Evolutionary conservation across 2,329 filamentous ascomycete genomes (phyloP).

Genomic region (Fusarium sp.): DNA sequence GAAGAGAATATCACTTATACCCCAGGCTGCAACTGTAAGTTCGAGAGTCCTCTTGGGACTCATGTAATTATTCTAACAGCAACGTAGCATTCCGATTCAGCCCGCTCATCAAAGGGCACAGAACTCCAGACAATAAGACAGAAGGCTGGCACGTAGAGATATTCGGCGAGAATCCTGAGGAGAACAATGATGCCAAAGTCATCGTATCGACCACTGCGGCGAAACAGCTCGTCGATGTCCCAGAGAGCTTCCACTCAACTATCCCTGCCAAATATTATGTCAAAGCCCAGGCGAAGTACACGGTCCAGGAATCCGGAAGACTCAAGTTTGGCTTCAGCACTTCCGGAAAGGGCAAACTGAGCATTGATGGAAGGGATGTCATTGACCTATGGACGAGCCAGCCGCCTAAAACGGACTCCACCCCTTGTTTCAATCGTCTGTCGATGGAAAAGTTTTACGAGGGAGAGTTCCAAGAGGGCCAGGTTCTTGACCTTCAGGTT

Average conservation of each 20-base stretch:
- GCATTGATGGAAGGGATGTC: conserved; percentile 50
- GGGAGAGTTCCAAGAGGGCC: conserved; percentile 5
- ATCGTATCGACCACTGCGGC: conserved; percentile 23
- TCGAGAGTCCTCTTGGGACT: accelerated
- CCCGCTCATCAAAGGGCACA: conserved; percentile 29
- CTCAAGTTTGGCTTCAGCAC: conserved; percentile 52
- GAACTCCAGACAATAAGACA: background rate
- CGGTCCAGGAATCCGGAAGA: background rate
- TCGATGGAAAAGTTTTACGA: conserved; percentile 40
- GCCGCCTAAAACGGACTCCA: conserved; percentile 50
- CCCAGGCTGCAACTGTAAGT: conserved; percentile 40
- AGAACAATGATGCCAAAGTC: background rate
- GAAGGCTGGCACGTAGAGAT: conserved; percentile 38
- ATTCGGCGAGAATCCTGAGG: conserved; percentile 24
- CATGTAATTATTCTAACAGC: background rate
- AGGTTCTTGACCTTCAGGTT: conserved; percentile 31
- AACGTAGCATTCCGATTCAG: conserved; percentile 33
- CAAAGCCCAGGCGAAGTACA: conserved; percentile 27
- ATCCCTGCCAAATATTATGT: conserved; percentile 37
- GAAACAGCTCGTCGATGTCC: conserved; percentile 39
- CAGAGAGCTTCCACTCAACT: conserved; percentile 29
- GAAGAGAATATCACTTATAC: conserved; percentile 35
- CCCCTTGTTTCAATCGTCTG: conserved; percentile 51
- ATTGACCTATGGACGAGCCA: conserved; percentile 52
- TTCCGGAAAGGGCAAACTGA: conserved; percentile 52